These are phyloP conservation scores for Sordariomycetes sp. DNA, from an alignment of 2,329 filamentous ascomycete genomes.

Conservation along the genomic window DNA sequence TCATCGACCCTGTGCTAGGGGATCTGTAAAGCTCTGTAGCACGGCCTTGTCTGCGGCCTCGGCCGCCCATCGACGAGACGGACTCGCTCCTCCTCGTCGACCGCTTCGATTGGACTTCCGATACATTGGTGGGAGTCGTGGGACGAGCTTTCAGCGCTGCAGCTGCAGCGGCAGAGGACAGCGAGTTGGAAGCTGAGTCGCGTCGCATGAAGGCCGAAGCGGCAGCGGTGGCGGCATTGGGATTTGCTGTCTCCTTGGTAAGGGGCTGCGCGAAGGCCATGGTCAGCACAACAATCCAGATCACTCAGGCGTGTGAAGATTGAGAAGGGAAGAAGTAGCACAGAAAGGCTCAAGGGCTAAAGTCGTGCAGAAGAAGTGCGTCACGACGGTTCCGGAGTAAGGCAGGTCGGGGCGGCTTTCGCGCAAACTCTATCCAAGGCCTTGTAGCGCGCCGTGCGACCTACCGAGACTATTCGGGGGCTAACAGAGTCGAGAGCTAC, in stretches of 20 bases:
- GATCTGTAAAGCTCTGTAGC: slow-evolving; percentile 47
- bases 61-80: slow-evolving; percentile 54
- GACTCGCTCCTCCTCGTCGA: slow-evolving; percentile 66
- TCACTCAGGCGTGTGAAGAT: background rate
- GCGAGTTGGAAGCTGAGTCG: slow-evolving; percentile 49
- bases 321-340: too few species aligned
- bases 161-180: slow-evolving; percentile 81
- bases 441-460: too few species aligned
- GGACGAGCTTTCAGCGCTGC: slow-evolving; percentile 73
- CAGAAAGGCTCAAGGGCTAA: too few species aligned
- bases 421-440: slow-evolving; percentile 5
- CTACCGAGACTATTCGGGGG: too few species aligned
- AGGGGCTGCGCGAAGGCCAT: slow-evolving; percentile 40
- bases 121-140: slow-evolving; percentile 69
- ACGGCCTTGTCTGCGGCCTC: slow-evolving; percentile 27
- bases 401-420: background rate
- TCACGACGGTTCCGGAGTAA: slow-evolving; percentile 1
- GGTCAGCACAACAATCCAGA: slow-evolving; percentile 1
- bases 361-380: too few species aligned
- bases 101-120: slow-evolving; percentile 80
- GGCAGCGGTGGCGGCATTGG: slow-evolving; percentile 71
- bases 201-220: slow-evolving; percentile 70
- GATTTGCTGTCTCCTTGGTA: slow-evolving; percentile 54
- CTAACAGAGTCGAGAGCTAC: too few species aligned
- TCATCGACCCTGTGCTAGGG: slow-evolving; percentile 74